phyloP scores from a whole-genome alignment of 805 yeast species.

The Diddensiella transvaalensis region DNA sequence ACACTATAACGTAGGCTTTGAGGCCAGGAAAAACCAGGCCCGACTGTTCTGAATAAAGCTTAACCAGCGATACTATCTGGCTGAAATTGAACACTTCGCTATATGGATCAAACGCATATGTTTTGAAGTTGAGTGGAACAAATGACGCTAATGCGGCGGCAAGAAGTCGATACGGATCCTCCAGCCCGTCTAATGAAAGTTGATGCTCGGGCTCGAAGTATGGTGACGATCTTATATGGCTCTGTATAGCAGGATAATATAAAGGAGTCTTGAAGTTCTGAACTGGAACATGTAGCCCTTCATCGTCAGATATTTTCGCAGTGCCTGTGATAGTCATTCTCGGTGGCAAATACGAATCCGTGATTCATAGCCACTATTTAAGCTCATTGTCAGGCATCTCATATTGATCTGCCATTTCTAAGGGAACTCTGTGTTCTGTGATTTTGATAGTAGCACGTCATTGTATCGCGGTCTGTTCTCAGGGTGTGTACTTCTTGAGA shows the following conservation, averaged over 20 bases:
- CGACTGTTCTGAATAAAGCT: conserved; percentile 4
- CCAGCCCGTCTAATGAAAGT: conserved; percentile 29
- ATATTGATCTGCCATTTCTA: too few relatives aligned
- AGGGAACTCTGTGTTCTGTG: too few relatives aligned
- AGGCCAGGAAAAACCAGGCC: conserved; percentile 18
- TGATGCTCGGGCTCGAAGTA: conserved; percentile 32
- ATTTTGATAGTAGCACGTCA: too few relatives aligned
- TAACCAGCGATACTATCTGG: conserved; percentile 23
- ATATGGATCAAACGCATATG: conserved; percentile 32
- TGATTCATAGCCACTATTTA: too few relatives aligned
- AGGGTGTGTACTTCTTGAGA: too few relatives aligned
- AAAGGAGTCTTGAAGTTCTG: conserved; percentile 1
- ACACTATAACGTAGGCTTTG: conserved; percentile 35
- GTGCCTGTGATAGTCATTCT: conserved; percentile 1
- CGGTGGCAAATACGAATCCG: too few relatives aligned
- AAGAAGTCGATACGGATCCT: conserved; percentile 26
- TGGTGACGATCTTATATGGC: conserved; percentile 33
- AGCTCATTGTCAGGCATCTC: too few relatives aligned
- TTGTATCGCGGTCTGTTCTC: too few relatives aligned
- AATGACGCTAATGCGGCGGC: conserved; percentile 36
- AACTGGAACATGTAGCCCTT: conserved; percentile 21
- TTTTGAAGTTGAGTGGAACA: conserved; percentile 14
- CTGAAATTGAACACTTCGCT: conserved; percentile 32
- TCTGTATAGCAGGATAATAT: neutral
- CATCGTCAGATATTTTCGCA: conserved; percentile 23